A percentile compares a stretch with the other conserved stretches of the same genome.
Conservation (phyloP, 1,139 yeast species). For the Yamadazyma diddensiae region DNA sequence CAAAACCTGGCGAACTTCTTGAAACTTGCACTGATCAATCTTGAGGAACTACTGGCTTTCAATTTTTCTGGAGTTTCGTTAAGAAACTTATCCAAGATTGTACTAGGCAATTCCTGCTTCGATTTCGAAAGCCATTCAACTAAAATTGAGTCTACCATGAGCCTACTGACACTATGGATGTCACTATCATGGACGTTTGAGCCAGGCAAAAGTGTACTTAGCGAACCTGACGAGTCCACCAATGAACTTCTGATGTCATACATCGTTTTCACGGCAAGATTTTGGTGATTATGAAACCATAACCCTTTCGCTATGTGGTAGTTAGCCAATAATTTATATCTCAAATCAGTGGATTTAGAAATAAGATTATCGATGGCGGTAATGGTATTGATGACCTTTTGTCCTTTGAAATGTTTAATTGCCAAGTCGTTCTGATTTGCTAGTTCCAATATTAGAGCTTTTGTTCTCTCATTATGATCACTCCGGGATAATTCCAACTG, state of each 20-base stretch:
- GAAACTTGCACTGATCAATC: constrained; percentile 4
- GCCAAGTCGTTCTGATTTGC: constrained; percentile 39
- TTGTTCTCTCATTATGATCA: too few species aligned
- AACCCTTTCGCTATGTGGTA: constrained; percentile 54
- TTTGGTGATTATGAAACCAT: constrained; percentile 57
- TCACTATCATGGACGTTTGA: constrained; percentile 11
- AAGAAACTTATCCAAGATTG: constrained; percentile 57
- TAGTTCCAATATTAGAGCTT: constrained; percentile 31
- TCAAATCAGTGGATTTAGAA: neutral
- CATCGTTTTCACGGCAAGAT: constrained; percentile 52
- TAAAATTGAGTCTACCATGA: constrained; percentile 46
- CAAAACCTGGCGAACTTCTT: constrained; percentile 66
- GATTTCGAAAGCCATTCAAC: constrained; percentile 74
- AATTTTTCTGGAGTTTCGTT: neutral
- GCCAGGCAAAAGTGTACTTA: too few species aligned
- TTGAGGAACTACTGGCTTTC: constrained; percentile 3
- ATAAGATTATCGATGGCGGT: constrained; percentile 37
- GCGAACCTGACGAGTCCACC: too few species aligned
- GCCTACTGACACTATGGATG: constrained; percentile 4
- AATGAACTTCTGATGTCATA: constrained; percentile 18
- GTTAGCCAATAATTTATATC: neutral
- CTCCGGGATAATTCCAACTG: too few species aligned
- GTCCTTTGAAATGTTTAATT: constrained; percentile 33
- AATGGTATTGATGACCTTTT: constrained; percentile 50
- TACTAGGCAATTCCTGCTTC: constrained; percentile 60